Evolutionary conservation across 257 asterid species (phyloP).

Genomic region (Nicotiana tabacum): DNA sequence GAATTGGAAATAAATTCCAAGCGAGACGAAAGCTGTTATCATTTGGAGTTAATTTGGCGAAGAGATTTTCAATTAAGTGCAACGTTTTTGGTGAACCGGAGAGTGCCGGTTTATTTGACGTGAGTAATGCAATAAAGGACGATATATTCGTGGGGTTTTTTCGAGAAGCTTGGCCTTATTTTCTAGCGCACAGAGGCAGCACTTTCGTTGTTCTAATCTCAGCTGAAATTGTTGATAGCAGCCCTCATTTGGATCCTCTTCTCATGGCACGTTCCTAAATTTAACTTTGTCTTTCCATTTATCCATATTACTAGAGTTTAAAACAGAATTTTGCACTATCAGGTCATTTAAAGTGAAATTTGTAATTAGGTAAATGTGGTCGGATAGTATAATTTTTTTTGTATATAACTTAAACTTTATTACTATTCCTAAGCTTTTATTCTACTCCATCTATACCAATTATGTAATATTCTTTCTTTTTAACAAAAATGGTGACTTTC

Average conservation of each 20-base stretch:
- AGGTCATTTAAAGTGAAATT: no score
- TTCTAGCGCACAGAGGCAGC: constrained; percentile 88
- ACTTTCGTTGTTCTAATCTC: constrained; percentile 81
- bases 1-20: background rate
- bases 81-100: constrained; percentile 33
- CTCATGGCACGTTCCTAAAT: constrained; percentile 65
- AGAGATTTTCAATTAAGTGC: constrained; percentile 17
- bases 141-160: constrained; percentile 72
- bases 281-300: background rate
- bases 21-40: constrained; percentile 10
- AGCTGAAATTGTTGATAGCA: constrained; percentile 70
- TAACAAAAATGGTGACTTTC: no score
- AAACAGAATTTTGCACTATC: no score
- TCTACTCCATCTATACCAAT: no score
- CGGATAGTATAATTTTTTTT: no score
- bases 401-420: no score
- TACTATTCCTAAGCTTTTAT: no score
- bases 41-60: constrained; percentile 9
- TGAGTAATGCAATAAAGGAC: constrained; percentile 31
- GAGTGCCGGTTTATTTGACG: constrained; percentile 24
- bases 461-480: no score
- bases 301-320: background rate
- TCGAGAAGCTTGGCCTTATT: constrained; percentile 95
- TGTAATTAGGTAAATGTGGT: no score
- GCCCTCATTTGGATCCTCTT: constrained; percentile 60